A percentile compares a stretch with the other conserved stretches of the same genome.
Evolutionary conservation across 345 rosid genomes (phyloP).

Genomic region (Eucalyptus dawsonii): DNA sequence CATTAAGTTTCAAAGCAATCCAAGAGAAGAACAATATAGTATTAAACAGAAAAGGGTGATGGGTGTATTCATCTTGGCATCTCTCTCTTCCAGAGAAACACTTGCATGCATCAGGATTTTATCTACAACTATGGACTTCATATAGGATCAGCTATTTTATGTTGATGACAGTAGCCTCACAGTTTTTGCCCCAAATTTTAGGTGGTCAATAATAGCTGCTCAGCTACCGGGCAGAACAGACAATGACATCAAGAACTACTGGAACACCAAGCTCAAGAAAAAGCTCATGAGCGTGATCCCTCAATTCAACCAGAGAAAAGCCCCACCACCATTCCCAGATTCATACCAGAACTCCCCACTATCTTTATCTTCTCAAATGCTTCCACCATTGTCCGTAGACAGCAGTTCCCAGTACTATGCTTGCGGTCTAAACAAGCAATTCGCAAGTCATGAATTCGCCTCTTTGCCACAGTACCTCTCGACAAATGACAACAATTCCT

Average conservation of each 20-base stretch:
- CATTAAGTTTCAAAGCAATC: not conserved
- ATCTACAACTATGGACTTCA: not conserved
- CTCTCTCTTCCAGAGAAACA: not conserved
- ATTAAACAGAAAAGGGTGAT: not conserved
- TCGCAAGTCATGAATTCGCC: not conserved
- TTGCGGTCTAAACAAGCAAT: not conserved
- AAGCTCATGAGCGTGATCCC: slow-evolving; percentile 29
- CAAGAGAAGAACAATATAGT: not conserved
- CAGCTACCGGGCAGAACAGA: slow-evolving; percentile 94
- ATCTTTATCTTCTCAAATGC: not conserved
- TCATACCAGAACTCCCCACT: slow-evolving; percentile 7
- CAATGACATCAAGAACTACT: slow-evolving; percentile 87
- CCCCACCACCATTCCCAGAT: not conserved
- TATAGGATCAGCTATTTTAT: not conserved
- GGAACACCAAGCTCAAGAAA: slow-evolving; percentile 97
- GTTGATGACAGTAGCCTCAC: not conserved
- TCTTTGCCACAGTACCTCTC: not conserved
- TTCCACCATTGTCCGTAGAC: not conserved
- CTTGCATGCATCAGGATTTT: not conserved
- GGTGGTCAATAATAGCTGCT: slow-evolving; percentile 98
- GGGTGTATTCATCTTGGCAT: not conserved
- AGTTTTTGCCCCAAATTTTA: slow-evolving; percentile 12
- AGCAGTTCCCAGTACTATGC: not conserved
- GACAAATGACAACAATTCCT: not conserved
- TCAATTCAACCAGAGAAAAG: slow-evolving; percentile 3